phyloP scores from a whole-genome alignment of 176 grass and related monocot species.

The Zea luxurians region DNA sequence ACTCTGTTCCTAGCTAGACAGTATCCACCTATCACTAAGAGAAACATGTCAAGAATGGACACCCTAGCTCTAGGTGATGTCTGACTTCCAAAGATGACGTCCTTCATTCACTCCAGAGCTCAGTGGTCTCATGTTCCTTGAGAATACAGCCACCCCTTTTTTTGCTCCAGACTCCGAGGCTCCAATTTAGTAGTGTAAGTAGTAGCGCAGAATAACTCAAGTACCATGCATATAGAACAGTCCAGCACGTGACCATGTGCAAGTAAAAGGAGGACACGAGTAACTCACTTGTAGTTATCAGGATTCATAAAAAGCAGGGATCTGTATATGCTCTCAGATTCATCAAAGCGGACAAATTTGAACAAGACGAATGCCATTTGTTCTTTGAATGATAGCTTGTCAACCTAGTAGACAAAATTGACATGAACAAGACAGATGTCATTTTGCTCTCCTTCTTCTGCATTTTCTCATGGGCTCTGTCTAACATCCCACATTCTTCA shows the following conservation, averaged over 20 bases:
- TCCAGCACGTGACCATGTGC: neutral
- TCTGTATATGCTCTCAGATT: conserved; percentile 79
- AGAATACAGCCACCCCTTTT: no score
- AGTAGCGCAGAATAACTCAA: no score
- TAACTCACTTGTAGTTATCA: conserved; percentile 87
- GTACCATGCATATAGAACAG: no score
- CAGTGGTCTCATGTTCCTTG: no score
- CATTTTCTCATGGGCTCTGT: conserved; percentile 85
- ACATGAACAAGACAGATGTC: conserved; percentile 49
- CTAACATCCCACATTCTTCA: conserved; percentile 52
- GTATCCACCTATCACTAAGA: no score
- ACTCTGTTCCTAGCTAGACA: no score
- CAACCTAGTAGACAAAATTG: conserved; percentile 65
- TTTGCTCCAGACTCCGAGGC: no score
- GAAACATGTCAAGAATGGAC: no score
- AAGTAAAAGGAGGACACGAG: neutral
- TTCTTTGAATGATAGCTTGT: conserved; percentile 87
- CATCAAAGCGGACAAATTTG: conserved; percentile 71
- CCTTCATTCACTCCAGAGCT: no score
- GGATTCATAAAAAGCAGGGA: conserved; percentile 96
- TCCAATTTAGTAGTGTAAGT: no score
- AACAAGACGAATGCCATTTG: conserved; percentile 89
- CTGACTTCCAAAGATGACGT: no score
- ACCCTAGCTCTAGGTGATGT: no score
- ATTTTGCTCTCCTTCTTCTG: conserved; percentile 86